Evolutionary conservation across 441 rosid genomes (phyloP).

Genomic region (Capsella rubella): DNA sequence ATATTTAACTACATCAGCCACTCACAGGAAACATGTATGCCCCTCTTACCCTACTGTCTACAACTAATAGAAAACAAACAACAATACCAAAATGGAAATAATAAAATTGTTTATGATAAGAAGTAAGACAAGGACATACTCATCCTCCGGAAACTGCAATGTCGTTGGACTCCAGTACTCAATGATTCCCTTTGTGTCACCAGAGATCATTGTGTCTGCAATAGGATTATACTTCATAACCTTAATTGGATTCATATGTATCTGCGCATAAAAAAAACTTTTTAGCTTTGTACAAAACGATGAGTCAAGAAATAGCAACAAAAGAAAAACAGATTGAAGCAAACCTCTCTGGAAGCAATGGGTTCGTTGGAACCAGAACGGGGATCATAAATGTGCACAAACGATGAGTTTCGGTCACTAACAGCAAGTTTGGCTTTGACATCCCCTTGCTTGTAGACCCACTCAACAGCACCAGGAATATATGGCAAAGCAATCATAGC

Average conservation of each 20-base stretch:
- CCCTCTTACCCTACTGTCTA: not conserved
- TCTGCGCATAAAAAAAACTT: slow-evolving; percentile 50
- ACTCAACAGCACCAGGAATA: slow-evolving; percentile 83
- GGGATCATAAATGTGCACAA: slow-evolving; percentile 89
- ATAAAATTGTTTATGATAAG: not conserved
- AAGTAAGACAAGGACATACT: slow-evolving; percentile 56
- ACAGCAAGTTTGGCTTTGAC: slow-evolving; percentile 90
- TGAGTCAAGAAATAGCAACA: slow-evolving; percentile 4
- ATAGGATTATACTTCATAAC: slow-evolving; percentile 83
- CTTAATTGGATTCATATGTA: slow-evolving; percentile 72
- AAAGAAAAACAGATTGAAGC: not conserved
- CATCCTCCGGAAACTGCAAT: slow-evolving; percentile 78
- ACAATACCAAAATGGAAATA: not conserved
- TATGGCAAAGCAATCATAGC: slow-evolving; percentile 85
- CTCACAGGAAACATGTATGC: not conserved
- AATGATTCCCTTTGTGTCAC: slow-evolving; percentile 79
- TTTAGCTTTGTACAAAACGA: not conserved
- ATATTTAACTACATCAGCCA: slow-evolving; percentile 13
- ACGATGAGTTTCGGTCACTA: slow-evolving; percentile 74
- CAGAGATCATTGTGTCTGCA: slow-evolving; percentile 78
- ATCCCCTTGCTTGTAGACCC: slow-evolving; percentile 96
- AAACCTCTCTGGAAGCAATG: slow-evolving; percentile 79
- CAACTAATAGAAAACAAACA: not conserved
- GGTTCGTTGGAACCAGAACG: slow-evolving; percentile 87
- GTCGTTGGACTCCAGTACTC: slow-evolving; percentile 89